A percentile compares a stretch with the other conserved stretches of the same genome.
Evolutionary conservation across 495 filamentous ascomycete species (phyloP).

Genomic region (Hypomontagnella submonticulosa): DNA sequence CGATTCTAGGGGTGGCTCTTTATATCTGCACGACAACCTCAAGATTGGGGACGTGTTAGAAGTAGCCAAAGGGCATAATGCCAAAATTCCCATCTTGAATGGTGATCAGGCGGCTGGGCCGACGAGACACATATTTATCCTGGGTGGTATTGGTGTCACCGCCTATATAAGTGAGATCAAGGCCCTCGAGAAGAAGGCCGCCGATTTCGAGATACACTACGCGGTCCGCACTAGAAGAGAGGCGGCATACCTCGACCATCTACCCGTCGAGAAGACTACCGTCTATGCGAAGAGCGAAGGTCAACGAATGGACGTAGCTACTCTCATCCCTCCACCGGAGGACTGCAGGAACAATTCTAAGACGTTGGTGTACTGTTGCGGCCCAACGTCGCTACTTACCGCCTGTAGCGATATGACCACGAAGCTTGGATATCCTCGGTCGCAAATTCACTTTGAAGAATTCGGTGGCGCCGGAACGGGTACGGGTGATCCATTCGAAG

Average conservation of each 20-base stretch:
- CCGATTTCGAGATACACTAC: slow-evolving; percentile 52
- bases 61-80: slow-evolving; percentile 48
- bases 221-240: slow-evolving; percentile 51
- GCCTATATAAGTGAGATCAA: slow-evolving; percentile 50
- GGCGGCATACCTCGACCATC: slow-evolving; percentile 45
- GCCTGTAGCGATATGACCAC: slow-evolving; percentile 34
- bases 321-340: slow-evolving; percentile 31
- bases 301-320: slow-evolving; percentile 24
- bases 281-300: slow-evolving; percentile 44
- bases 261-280: slow-evolving; percentile 35
- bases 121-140: slow-evolving; percentile 52
- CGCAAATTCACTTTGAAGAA: slow-evolving; percentile 43
- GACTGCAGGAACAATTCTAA: slow-evolving; percentile 19
- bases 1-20: slow-evolving; percentile 52
- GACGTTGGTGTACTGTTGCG: slow-evolving; percentile 43
- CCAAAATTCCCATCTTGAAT: slow-evolving; percentile 22
- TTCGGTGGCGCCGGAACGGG: slow-evolving; percentile 41
- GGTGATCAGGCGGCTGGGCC: slow-evolving; percentile 14
- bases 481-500: slow-evolving; percentile 48
- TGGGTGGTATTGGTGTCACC: slow-evolving; percentile 56
- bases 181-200: slow-evolving; percentile 38
- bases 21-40: slow-evolving; percentile 49
- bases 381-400: slow-evolving; percentile 39
- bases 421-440: slow-evolving; percentile 40
- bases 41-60: slow-evolving; percentile 59